Percentiles rank a stretch among this genome's conserved stretches.
phyloP scores from a whole-genome alignment of 306 rosid species.

The Rosa chinensis region DNA sequence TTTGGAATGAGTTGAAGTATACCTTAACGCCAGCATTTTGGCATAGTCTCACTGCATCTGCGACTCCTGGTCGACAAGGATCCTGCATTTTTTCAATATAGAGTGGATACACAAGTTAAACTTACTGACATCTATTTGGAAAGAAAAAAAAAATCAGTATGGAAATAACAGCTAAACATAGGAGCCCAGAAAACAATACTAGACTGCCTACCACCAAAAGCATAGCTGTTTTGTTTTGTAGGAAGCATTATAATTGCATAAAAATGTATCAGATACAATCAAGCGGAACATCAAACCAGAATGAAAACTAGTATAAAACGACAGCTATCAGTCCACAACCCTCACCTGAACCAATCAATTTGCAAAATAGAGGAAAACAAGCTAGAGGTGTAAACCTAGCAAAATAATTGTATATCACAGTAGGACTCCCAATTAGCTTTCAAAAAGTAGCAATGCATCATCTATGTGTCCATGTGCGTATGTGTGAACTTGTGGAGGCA shows the following conservation, averaged over 20 bases:
- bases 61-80: constrained; percentile 87
- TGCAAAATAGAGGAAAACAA: not conserved
- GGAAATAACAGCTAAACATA: not conserved
- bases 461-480: not conserved
- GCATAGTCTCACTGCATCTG: constrained; percentile 72
- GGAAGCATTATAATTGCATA: not conserved
- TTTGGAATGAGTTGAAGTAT: not conserved
- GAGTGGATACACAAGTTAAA: not conserved
- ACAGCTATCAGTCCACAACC: not conserved
- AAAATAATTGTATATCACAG: not conserved
- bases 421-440: not conserved
- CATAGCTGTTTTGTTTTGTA: not conserved
- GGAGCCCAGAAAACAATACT: not conserved
- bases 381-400: not conserved
- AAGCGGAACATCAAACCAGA: not conserved
- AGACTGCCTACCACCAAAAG: not conserved
- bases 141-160: not conserved
- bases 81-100: constrained; percentile 30
- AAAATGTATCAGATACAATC: not conserved
- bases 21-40: constrained; percentile 99
- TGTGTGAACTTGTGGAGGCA: not conserved
- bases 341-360: not conserved
- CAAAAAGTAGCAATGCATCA: not conserved
- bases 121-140: not conserved
- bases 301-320: not conserved